Evolutionary conservation across 1,284 basidiomycete species (phyloP), one percentile per base, ranked within the genome.

Genomic region (Serendipita sp.): DNA sequence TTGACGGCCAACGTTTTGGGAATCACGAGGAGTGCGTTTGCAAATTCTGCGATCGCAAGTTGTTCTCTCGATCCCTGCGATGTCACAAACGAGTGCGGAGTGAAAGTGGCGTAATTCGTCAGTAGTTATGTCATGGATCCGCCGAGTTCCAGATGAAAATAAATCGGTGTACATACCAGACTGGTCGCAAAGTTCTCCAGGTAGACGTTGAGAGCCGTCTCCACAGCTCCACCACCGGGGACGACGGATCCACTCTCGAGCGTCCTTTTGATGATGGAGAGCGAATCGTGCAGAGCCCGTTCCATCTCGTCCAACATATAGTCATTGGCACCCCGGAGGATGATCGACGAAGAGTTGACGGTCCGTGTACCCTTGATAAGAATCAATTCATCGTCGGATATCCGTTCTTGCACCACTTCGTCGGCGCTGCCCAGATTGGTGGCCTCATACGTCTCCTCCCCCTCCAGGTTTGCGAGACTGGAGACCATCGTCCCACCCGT

Each of bases 231-330:
- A 64, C 96, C 96, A 66, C 96, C 96, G 2, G 96, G 94, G 15
- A 99, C 95, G 26, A 99, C 94, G 13, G 87, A 78, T 6, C 95
- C 95, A 69, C 91, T 94, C 79, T 99, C 96, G 61, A 99, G 78
- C 2, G 96, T 99, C 64, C 96, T 84, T 78, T 99, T 99, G 77
- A 99, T 91, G 69, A 98, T 84, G 47, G 88, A 94, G 63, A 99
- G 76, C 0, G 91, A 90, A 74, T 99, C 96, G 73, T 99, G 96
- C 68, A 99, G 75, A 0, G 93, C 86, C 41, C 96, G 81, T 77
- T 99, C 96, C 96, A 99, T 99, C 79, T 99, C 96, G 74, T 99
- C 96, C 67, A 99, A 78, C 88, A 99, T 92, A 74, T 97, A 99
- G 76, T 99, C 96, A 75, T 99, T 99, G 44, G 96, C 96, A 63